Base-by-base conservation (phyloP, 345 rosid species). In the Populus nigra region DNA sequence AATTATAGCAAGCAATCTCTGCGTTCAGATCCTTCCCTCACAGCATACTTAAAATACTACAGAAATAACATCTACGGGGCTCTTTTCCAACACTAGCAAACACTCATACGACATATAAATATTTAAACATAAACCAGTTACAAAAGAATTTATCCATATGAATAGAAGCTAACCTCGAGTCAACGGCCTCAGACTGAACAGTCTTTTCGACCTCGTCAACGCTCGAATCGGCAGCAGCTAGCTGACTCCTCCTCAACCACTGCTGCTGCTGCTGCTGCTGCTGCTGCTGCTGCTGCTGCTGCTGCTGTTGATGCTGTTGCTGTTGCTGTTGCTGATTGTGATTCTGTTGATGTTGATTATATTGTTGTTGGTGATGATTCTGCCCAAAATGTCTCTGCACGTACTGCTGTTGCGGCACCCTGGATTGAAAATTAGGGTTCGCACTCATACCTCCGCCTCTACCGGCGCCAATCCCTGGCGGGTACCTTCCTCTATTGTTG, bases 121-220 rank as follows among this genome's bases (percentile, higher is more conserved):
- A 59, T 59, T 23, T n/a, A 3, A 25, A 4, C 15, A 59, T 20
- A 36, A 2, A 12, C 7, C 3, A 38, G 5, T 18, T 16, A 38
- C 7, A 39, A 9, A 36, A 67, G 20, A 33, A 1, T 33, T 33
- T 7, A 65, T 13, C 15, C 38, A 41, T 7, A 4, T 1, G 5
- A 5, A 43, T 5, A 16, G 0, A 31, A 65, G n/a, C 76, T 61
- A 66, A 94, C 99, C 95, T 90, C 16, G 98, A 82, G 83, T 94
- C 94, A 68, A 78, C 83, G 39, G 97, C 91, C 88, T 91, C 99
- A 1, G 97, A 77, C 81, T 91, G 97, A 68, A 92, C 87, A 27
- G 91, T 89, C 89, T 88, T 90, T 86, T 96, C 94, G 53, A 91
- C 92, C 86, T 92, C 98, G 49, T 84, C 94, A 23, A 75, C 68